Conservation (phyloP, 2,329 filamentous ascomycete species). For the Cladosporium sp. region DNA sequence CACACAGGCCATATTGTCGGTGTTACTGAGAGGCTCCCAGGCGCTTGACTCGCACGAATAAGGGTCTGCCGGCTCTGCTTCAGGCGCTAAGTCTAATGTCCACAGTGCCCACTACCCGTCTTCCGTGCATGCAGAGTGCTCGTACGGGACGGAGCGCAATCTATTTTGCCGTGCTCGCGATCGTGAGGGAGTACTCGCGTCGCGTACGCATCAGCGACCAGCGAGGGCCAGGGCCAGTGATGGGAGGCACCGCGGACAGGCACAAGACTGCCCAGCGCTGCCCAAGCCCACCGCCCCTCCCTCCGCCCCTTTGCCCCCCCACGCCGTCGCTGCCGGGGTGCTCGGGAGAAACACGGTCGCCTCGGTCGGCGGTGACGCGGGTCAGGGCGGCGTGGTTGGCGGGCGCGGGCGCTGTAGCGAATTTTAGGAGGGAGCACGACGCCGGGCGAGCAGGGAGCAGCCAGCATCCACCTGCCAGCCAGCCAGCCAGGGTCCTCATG, state of each 20-base stretch:
- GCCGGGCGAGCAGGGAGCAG: neutral
- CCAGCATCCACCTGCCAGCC: neutral
- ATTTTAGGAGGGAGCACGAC: neutral
- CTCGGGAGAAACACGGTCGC: slow-evolving; percentile 3
- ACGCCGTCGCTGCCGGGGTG: neutral
- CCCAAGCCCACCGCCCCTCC: neutral
- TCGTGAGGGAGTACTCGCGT: neutral
- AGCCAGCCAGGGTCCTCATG: neutral
- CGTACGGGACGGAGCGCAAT: neutral
- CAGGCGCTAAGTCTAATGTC: neutral
- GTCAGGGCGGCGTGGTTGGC: neutral
- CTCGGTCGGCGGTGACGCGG: neutral
- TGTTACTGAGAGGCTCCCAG: neutral
- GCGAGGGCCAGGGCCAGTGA: neutral
- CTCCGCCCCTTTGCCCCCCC: neutral
- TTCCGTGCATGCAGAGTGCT: slow-evolving; percentile 9
- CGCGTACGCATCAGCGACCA: neutral
- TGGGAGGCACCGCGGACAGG: neutral
- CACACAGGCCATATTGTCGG: neutral
- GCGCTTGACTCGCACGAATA: neutral
- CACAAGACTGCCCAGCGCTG: neutral
- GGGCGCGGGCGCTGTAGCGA: neutral
- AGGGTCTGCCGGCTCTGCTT: neutral
- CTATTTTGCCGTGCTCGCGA: neutral
- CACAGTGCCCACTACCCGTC: neutral